phyloP scores from a whole-genome alignment of 225 moss, liverwort and hornwort genomes.

The Physcomitrellopsis africana region DNA sequence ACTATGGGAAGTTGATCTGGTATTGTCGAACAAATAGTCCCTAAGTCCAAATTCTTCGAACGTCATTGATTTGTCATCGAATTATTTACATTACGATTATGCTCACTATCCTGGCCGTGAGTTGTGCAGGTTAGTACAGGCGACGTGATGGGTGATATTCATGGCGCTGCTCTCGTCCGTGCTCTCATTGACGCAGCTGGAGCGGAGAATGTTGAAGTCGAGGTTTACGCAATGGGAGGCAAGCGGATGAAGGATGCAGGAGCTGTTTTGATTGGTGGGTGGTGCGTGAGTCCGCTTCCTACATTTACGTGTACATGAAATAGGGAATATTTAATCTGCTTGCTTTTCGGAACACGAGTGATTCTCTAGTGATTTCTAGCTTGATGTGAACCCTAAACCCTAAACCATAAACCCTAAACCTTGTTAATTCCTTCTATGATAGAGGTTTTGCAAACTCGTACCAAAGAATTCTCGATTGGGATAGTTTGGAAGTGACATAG shows the following conservation, averaged over 20 bases:
- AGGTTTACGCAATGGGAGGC: constrained; percentile 72
- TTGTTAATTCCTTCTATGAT: background rate
- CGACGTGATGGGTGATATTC: constrained; percentile 92
- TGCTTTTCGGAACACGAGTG: background rate
- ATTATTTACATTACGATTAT: background rate
- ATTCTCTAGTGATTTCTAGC: constrained; percentile 3
- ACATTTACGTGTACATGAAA: background rate
- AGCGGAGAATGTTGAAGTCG: constrained; percentile 35
- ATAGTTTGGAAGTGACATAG: background rate
- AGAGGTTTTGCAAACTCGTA: background rate
- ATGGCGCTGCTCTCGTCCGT: constrained; percentile 76
- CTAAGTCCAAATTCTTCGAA: background rate
- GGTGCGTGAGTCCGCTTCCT: constrained; percentile 53
- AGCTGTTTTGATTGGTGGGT: constrained; percentile 81
- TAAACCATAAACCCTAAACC: background rate
- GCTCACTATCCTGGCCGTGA: background rate
- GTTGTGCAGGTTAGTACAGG: constrained; percentile 74
- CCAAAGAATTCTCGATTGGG: background rate
- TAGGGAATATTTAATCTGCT: background rate
- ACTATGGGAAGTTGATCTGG: background rate
- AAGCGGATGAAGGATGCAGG: constrained; percentile 78
- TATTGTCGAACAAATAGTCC: background rate
- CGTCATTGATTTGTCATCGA: background rate
- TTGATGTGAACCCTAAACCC: background rate
- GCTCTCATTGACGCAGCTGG: constrained; percentile 57